Percentiles rank a stretch among this genome's conserved stretches.
These are phyloP conservation scores for Rauvolfia tetraphylla DNA, from an alignment of 257 asterid genomes.

Conservation along the genomic window DNA sequence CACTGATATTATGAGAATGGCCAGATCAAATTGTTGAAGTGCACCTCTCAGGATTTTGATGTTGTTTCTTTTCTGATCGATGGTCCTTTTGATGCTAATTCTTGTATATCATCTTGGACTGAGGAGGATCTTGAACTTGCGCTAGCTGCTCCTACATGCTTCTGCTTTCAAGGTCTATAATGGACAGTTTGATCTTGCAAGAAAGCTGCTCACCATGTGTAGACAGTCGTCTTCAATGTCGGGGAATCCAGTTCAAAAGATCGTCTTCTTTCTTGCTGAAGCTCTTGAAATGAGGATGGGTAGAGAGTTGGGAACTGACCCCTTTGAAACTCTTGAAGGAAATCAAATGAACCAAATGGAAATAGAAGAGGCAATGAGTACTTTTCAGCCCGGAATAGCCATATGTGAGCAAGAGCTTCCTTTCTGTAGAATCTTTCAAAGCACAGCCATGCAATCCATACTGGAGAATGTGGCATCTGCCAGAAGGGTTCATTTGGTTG, in stretches of 20 bases:
- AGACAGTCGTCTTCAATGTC: constrained; percentile 16
- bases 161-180: constrained; percentile 26
- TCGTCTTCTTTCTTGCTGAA: constrained; percentile 21
- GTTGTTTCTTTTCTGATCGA: constrained; percentile 5
- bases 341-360: constrained; percentile 13
- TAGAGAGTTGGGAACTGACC: constrained; percentile 15
- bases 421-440: constrained; percentile 27
- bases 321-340: too few species aligned
- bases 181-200: constrained; percentile 30
- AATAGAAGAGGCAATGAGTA: constrained; percentile 15
- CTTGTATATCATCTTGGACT: constrained; percentile 10
- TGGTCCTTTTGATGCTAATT: neutral
- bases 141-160: constrained; percentile 22
- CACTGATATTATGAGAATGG: constrained; percentile 22
- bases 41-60: constrained; percentile 2
- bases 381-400: constrained; percentile 8
- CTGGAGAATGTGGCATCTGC: constrained; percentile 34
- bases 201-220: constrained; percentile 23
- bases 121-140: constrained; percentile 25
- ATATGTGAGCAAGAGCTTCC: constrained; percentile 22
- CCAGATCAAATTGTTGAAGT: constrained; percentile 13
- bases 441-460: constrained; percentile 38
- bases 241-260: constrained; percentile 30
- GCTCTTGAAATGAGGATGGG: constrained; percentile 38
- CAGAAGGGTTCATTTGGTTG: constrained; percentile 38